Evolutionary conservation across 1,284 basidiomycete species (phyloP).

Genomic region (Serendipita sp.): DNA sequence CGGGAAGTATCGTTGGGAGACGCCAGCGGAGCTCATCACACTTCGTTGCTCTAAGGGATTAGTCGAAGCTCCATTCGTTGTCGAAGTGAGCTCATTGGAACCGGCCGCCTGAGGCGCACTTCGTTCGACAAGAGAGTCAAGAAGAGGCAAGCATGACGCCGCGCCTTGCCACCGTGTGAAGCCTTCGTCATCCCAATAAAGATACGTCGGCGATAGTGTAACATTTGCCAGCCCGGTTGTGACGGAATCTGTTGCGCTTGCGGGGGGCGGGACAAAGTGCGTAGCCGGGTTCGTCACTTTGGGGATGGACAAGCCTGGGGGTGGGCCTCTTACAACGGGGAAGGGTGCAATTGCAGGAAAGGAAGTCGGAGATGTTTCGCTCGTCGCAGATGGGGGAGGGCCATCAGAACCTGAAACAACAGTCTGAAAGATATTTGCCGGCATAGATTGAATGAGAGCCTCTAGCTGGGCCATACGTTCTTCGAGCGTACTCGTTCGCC

Average conservation of each 20-base stretch:
- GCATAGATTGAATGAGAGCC: constrained; percentile 65
- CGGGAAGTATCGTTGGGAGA: constrained; percentile 26
- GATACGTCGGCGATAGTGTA: constrained; percentile 55
- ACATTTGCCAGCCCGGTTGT: constrained; percentile 26
- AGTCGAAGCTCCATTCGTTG: constrained; percentile 22
- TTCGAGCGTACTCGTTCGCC: constrained; percentile 62
- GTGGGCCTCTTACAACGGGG: constrained; percentile 49
- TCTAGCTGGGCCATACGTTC: constrained; percentile 75
- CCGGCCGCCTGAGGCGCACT: constrained; percentile 18
- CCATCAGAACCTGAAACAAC: constrained; percentile 18
- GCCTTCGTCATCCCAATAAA: constrained; percentile 71
- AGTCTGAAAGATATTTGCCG: constrained; percentile 58
- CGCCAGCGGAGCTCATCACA: constrained; percentile 11
- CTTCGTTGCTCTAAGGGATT: constrained; percentile 40
- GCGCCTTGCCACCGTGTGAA: constrained; percentile 79
- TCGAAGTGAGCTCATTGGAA: constrained; percentile 16
- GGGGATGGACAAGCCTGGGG: constrained; percentile 57
- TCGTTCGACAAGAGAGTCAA: constrained; percentile 63
- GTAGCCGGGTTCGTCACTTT: constrained; percentile 65
- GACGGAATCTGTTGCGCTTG: constrained; percentile 19
- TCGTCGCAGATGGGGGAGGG: constrained; percentile 21
- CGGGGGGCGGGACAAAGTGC: constrained; percentile 41
- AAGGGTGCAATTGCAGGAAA: constrained; percentile 40
- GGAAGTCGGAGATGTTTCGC: constrained; percentile 22
- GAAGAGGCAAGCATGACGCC: constrained; percentile 73